These are phyloP conservation scores for Nothophytophthora sp. DNA, from an alignment of 352 stramenopile genomes.

Conservation along the genomic window DNA sequence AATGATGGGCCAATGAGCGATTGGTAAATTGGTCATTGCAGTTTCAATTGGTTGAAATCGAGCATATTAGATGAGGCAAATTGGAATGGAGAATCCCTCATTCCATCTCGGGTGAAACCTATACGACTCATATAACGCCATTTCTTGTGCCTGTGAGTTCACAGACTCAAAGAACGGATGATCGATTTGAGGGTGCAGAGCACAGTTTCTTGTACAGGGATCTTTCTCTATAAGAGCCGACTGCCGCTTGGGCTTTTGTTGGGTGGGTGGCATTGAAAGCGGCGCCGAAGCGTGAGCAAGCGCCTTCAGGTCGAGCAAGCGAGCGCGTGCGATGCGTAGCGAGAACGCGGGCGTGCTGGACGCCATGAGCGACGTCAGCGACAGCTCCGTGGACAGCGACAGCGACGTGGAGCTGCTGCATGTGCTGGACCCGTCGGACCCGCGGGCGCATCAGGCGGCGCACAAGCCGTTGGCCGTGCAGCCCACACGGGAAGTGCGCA, in stretches of 20 bases:
- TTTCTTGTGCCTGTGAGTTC: too few relatives aligned
- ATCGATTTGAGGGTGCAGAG: too few relatives aligned
- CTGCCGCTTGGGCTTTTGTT: slow-evolving; percentile 8
- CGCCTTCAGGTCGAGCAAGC: background rate
- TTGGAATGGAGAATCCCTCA: too few relatives aligned
- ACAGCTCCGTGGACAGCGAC: slow-evolving; percentile 31
- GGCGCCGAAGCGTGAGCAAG: background rate
- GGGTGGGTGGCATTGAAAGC: slow-evolving; percentile 10
- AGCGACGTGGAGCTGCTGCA: slow-evolving; percentile 52
- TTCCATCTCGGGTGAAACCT: too few relatives aligned
- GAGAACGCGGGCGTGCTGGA: slow-evolving; percentile 37
- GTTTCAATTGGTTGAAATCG: too few relatives aligned
- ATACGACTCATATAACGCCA: too few relatives aligned
- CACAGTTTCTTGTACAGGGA: too few relatives aligned
- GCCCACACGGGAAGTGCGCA: slow-evolving; percentile 21
- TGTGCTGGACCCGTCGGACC: slow-evolving; percentile 80
- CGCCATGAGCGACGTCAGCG: slow-evolving; percentile 34
- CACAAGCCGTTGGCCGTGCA: slow-evolving; percentile 26
- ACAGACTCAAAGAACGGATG: too few relatives aligned
- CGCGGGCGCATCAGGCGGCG: slow-evolving; percentile 49
- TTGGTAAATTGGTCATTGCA: too few relatives aligned
- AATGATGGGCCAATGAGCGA: too few relatives aligned
- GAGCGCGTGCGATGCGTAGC: slow-evolving; percentile 24
- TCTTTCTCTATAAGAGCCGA: too few relatives aligned
- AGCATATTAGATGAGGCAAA: too few relatives aligned